Percentiles rank a stretch among this genome's conserved stretches.
Evolutionary conservation across 106 monocot genomes (phyloP).

Genomic region (Chionographis japonica): DNA sequence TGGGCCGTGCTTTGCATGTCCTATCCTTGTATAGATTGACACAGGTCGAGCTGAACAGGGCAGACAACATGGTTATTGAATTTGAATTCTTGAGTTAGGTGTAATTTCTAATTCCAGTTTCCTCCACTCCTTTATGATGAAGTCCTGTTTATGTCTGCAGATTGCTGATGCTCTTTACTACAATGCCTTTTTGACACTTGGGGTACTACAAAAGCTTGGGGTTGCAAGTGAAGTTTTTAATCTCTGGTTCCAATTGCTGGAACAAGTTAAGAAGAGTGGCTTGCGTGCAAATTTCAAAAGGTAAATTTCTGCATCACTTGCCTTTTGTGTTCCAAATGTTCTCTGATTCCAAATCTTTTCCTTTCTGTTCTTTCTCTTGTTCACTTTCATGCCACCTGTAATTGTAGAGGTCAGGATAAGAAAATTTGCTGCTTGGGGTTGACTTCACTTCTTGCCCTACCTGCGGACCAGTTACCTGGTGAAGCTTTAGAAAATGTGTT

Average conservation of each 20-base stretch:
- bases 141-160: conserved; percentile 25
- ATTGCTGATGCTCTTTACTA: conserved; percentile 92
- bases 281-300: conserved; percentile 70
- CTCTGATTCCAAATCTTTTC: background rate
- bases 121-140: too few relatives aligned
- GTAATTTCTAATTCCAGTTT: too few relatives aligned
- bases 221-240: conserved; percentile 78
- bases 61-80: too few relatives aligned
- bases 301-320: conserved; percentile 24
- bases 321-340: background rate
- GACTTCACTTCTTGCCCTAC: conserved; percentile 79
- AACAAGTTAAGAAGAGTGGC: conserved; percentile 89
- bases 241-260: conserved; percentile 91
- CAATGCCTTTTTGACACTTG: conserved; percentile 75
- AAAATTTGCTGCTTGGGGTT: conserved; percentile 96
- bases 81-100: too few relatives aligned
- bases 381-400: background rate
- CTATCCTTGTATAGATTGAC: too few relatives aligned
- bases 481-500: conserved; percentile 77
- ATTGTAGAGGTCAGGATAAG: conserved; percentile 88
- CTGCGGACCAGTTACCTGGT: conserved; percentile 60
- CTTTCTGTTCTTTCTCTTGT: background rate
- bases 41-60: too few relatives aligned
- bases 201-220: conserved; percentile 69
- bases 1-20: too few relatives aligned